phyloP scores from a whole-genome alignment of 768 basidiomycete species.

The Boletus speciosus region DNA sequence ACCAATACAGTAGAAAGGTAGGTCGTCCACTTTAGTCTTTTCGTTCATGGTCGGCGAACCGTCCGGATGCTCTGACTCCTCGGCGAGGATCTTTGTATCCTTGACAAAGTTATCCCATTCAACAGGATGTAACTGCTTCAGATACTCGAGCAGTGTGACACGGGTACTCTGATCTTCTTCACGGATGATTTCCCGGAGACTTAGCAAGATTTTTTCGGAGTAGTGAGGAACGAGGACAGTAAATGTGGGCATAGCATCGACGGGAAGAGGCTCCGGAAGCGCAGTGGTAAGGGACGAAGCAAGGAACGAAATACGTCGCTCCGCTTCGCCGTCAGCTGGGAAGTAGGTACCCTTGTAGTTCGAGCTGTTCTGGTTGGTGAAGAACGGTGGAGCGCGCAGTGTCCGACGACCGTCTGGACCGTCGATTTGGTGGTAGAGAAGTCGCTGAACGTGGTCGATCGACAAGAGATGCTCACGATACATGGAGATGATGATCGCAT shows the following conservation, averaged over 20 bases:
- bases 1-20: constrained; percentile 98
- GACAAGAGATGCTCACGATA: constrained; percentile 97
- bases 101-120: constrained; percentile 99
- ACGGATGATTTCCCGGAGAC: constrained; percentile 95
- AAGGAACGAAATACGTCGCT: constrained; percentile 98
- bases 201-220: constrained; percentile 96
- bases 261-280: constrained; percentile 90
- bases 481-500: constrained; percentile 99
- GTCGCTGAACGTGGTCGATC: constrained; percentile 96
- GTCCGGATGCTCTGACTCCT: constrained; percentile 68
- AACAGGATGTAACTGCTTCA: constrained; percentile 96
- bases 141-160: constrained; percentile 94
- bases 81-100: constrained; percentile 97
- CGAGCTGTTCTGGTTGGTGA: constrained; percentile 83
- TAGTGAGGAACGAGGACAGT: constrained; percentile 99
- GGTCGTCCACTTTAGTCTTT: constrained; percentile 84
- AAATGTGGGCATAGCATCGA: constrained; percentile 99
- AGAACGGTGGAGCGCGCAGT: constrained; percentile 95
- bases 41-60: constrained; percentile 60
- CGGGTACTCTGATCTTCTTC: constrained; percentile 97
- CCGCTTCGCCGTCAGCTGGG: constrained; percentile 91
- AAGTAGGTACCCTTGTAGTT: constrained; percentile 82
- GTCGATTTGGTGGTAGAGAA: constrained; percentile 96
- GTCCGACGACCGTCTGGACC: constrained; percentile 85
- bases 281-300: constrained; percentile 95